A percentile compares a stretch with the other conserved stretches of the same genome.
Conservation (phyloP, 2,329 filamentous ascomycete species). For the Hypomyces rosellus region DNA sequence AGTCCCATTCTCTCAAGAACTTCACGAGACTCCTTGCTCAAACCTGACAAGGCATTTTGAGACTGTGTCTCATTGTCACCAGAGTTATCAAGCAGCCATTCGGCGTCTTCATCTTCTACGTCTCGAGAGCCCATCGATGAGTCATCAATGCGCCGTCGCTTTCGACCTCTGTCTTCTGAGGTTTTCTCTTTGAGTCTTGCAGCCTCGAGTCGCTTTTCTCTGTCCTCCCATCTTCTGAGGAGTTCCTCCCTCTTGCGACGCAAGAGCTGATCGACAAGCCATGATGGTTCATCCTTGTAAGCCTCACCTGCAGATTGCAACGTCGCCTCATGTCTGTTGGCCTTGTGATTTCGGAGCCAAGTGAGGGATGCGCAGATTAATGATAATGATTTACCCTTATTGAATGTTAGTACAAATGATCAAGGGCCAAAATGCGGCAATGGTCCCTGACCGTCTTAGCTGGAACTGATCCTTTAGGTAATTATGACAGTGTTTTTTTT, state of each 20-base stretch:
- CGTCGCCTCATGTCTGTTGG: constrained; percentile 46
- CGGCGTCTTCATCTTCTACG: constrained; percentile 51
- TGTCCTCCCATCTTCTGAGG: constrained; percentile 58
- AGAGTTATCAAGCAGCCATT: constrained; percentile 67
- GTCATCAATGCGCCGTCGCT: constrained; percentile 40
- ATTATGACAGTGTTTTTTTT: neutral
- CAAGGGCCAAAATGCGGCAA: neutral
- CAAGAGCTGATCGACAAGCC: constrained; percentile 74
- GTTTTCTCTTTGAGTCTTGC: constrained; percentile 58
- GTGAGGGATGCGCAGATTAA: constrained; percentile 84
- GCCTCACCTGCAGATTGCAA: constrained; percentile 38
- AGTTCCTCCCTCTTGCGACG: constrained; percentile 62
- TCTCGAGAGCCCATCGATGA: constrained; percentile 14
- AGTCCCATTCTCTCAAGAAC: constrained; percentile 62
- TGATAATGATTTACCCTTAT: constrained; percentile 82
- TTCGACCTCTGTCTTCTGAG: constrained; percentile 44
- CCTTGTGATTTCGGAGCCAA: constrained; percentile 83
- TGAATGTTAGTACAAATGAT: neutral
- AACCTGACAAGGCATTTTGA: constrained; percentile 41
- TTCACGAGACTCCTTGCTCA: constrained; percentile 70
- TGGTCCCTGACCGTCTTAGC: too few species aligned
- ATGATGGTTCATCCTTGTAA: constrained; percentile 67
- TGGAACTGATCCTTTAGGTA: too few species aligned
- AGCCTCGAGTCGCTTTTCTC: constrained; percentile 64
- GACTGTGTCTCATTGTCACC: constrained; percentile 42